Evolutionary conservation across 768 basidiomycete genomes (phyloP).

Genomic region (Boletus barrowsii): DNA sequence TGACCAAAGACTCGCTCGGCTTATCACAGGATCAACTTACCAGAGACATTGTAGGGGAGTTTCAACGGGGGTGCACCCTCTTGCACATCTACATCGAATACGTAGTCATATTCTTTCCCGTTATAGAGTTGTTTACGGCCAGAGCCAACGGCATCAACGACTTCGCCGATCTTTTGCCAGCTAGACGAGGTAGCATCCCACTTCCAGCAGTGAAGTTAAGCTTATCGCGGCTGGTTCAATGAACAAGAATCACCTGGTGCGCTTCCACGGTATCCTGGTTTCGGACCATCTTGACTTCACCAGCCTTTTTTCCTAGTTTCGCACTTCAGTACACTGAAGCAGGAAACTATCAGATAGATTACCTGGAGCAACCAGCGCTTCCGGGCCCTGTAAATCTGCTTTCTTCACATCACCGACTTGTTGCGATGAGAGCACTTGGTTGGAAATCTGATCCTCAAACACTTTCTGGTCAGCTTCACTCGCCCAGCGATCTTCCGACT

Average conservation of each 20-base stretch:
- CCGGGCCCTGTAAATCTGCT: conserved; percentile 81
- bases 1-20: not conserved
- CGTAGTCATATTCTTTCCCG: conserved; percentile 97
- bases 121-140: conserved; percentile 88
- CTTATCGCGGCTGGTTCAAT: not conserved
- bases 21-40: conserved; percentile 38
- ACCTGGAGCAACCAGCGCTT: conserved; percentile 76
- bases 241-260: conserved; percentile 62
- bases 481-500: conserved; percentile 70
- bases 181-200: conserved; percentile 68
- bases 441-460: conserved; percentile 74
- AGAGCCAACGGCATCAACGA: conserved; percentile 90
- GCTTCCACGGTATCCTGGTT: conserved; percentile 82
- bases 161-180: conserved; percentile 96
- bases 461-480: conserved; percentile 57
- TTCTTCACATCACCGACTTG: conserved; percentile 94
- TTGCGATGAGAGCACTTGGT: conserved; percentile 76
- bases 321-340: conserved; percentile 4
- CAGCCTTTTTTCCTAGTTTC: conserved; percentile 78
- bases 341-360: not conserved
- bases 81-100: conserved; percentile 97
- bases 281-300: conserved; percentile 90
- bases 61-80: conserved; percentile 92
- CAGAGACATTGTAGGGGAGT: conserved; percentile 87
- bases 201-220: conserved; percentile 39